Evolutionary conservation across 2,329 filamentous ascomycete species (phyloP).

Genomic region (Pseudogymnoascus sp.): DNA sequence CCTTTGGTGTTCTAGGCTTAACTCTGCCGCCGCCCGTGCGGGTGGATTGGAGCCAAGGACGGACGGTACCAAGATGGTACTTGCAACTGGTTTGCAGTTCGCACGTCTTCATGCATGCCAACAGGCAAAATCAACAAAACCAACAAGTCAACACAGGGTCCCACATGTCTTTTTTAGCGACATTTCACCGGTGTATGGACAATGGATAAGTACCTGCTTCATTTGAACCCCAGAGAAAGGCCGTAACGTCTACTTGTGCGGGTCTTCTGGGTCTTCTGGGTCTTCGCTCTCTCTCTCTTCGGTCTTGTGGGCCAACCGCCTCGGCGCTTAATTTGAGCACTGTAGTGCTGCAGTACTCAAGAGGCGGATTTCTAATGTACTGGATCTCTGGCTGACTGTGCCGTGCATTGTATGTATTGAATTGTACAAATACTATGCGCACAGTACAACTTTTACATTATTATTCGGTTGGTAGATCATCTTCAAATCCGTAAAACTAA

Average conservation of each 20-base stretch:
- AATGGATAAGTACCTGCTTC: not conserved
- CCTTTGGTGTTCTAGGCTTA: constrained; percentile 6
- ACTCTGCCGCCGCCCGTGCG: constrained; percentile 3
- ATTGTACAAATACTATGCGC: not conserved
- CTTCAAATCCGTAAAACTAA: not conserved
- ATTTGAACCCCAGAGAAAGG: not conserved
- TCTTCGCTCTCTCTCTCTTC: no score
- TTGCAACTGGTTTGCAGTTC: not conserved
- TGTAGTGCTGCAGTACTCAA: not conserved
- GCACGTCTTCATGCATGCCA: not conserved
- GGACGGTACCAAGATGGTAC: constrained; percentile 1
- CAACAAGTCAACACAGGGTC: not conserved
- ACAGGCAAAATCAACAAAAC: not conserved
- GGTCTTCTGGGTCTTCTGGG: not conserved
- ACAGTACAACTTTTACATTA: not conserved
- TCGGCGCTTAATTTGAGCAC: not conserved
- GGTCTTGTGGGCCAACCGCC: not conserved
- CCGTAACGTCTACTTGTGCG: not conserved
- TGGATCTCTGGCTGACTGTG: not conserved
- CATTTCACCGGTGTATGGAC: not conserved
- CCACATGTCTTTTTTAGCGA: not conserved
- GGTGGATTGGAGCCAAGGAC: constrained; percentile 6
- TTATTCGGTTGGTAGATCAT: constrained; percentile 1
- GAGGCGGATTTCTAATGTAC: not conserved
- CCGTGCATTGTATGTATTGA: not conserved